Evolutionary conservation across 805 yeast species (phyloP).

Genomic region (Pichia californica): DNA sequence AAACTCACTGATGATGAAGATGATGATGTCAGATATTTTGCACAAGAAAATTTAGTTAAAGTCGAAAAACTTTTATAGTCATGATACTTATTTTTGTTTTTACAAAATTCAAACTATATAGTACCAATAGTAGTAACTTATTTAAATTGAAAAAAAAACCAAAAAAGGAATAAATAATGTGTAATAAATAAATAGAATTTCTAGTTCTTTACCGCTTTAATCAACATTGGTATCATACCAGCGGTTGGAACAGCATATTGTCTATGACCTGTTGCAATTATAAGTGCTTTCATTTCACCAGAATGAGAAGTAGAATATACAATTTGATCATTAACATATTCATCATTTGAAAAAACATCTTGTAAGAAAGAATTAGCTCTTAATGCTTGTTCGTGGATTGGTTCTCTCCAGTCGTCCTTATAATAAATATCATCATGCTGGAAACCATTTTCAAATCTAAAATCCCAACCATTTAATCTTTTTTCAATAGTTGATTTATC

Average conservation of each 20-base stretch:
- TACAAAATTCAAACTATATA: background rate
- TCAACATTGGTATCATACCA: conserved; percentile 55
- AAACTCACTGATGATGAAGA: conserved; percentile 58
- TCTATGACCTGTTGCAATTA: conserved; percentile 49
- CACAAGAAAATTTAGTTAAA: conserved; percentile 42
- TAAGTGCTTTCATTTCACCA: conserved; percentile 48
- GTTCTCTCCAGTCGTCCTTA: conserved; percentile 41
- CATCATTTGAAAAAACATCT: conserved; percentile 30
- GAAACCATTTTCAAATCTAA: conserved; percentile 38
- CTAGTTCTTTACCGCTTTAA: conserved; percentile 33
- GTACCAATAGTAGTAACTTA: background rate
- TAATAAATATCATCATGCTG: conserved; percentile 45
- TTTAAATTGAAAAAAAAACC: background rate
- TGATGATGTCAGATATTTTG: conserved; percentile 84
- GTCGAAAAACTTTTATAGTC: conserved; percentile 16
- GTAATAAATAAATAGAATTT: no score
- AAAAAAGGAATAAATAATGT: no score
- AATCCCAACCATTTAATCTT: conserved; percentile 37
- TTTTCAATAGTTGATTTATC: conserved; percentile 31
- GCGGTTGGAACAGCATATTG: conserved; percentile 57
- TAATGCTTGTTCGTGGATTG: conserved; percentile 40
- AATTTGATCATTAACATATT: conserved; percentile 26
- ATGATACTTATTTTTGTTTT: no score
- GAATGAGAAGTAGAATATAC: conserved; percentile 54
- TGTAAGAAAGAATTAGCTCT: conserved; percentile 43